Base-by-base conservation (phyloP, 2,329 filamentous ascomycete species). In the Remersonia thermophila region DNA sequence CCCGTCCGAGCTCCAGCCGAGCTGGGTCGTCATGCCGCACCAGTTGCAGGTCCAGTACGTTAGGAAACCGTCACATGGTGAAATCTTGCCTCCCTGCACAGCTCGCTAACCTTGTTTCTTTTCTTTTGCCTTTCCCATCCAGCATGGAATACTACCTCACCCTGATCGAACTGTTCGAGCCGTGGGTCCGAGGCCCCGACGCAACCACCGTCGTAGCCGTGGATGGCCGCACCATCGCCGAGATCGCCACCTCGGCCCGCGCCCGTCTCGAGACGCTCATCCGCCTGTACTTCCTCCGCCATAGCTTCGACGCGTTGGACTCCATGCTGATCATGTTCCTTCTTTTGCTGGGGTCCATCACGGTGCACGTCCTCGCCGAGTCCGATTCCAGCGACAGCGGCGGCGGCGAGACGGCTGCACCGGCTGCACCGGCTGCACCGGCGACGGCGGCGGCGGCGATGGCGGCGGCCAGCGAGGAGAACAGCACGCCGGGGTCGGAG, bases 211-310 rank as follows among this genome's bases (percentile, higher is more conserved):
- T 12, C 14, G 9, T 7, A 12, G 17, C 17, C 14, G 3, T 31
- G 13, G 15, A 31, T 14, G 30, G 30, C n/a, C 30, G 30, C 15
- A 31, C 18, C 0, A 11, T 27, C 23, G 30, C 8, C 3, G 36
- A 34, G 7, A 31, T 38, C 27, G 31, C 30, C 18, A 30, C 16
- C 3, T 16, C 13, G 8, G 34, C 37, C 12, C 37, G 40, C 20
- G 35, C 32, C 20, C 37, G 33, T 10, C 38, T 39, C 37, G 40
- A 42, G 30, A 39, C 40, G 12, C 31, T 42, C 14, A 34, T 42
- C 26, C 35, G 40, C 6, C 26, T 42, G 6, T 42, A 42, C 27
- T 42, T 39, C 12, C 37, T 42, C 10, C 35, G 40, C n/a, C 40
- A 42, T 17, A 36, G 40, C 32, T 42, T 40, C 27, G 37, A 37